Conservation (phyloP, 1,284 basidiomycete genomes). For the Grifola frondosa region DNA sequence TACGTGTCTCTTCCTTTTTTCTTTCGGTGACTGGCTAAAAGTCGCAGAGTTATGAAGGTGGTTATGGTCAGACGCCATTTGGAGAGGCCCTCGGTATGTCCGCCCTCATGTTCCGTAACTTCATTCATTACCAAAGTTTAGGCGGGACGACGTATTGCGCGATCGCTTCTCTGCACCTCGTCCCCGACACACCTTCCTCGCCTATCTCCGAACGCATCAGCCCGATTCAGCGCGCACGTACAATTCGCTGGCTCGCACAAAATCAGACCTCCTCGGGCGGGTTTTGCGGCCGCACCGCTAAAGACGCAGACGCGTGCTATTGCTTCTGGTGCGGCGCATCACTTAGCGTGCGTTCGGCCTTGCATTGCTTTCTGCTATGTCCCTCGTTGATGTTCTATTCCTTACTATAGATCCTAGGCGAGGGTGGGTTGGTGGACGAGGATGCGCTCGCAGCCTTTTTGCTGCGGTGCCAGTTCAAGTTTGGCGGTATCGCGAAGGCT, state of each 20-base stretch:
- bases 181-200: constrained; percentile 29
- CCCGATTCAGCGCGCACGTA: constrained; percentile 45
- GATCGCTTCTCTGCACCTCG: constrained; percentile 73
- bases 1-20: constrained; percentile 36
- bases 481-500: constrained; percentile 83
- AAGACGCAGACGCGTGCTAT: constrained; percentile 89
- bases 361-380: neutral
- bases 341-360: constrained; percentile 51
- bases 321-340: constrained; percentile 92
- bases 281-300: constrained; percentile 84
- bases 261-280: constrained; percentile 72
- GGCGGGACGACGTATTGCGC: constrained; percentile 95
- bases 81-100: constrained; percentile 81
- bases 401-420: constrained; percentile 60
- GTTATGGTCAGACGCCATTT: constrained; percentile 80
- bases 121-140: constrained; percentile 26
- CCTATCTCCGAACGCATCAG: constrained; percentile 32
- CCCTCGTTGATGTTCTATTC: neutral
- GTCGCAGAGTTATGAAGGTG: constrained; percentile 86
- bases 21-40: neutral
- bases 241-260: constrained; percentile 76
- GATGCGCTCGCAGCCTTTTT: constrained; percentile 63
- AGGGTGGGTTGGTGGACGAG: constrained; percentile 53
- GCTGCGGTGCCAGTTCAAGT: constrained; percentile 75
- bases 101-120: too few species aligned